Conservation (phyloP, 169 alveolate genomes). For the Cryptosporidium ryanae region DNA sequence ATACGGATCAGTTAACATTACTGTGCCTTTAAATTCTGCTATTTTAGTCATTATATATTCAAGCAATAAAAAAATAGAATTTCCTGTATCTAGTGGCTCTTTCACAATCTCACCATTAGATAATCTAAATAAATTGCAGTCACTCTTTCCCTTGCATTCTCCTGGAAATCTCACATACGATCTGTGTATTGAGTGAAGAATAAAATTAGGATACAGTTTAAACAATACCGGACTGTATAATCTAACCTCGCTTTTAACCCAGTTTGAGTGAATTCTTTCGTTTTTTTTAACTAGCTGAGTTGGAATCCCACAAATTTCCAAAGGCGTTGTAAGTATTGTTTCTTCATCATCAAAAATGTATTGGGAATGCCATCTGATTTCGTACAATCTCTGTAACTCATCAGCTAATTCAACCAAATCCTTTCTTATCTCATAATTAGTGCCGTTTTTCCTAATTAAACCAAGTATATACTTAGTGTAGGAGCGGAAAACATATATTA, state of each 20-base stretch:
- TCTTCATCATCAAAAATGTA: constrained; percentile 17
- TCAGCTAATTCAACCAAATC: constrained; percentile 26
- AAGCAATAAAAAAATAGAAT: constrained; percentile 8
- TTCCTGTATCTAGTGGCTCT: constrained; percentile 24
- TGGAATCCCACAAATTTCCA: constrained; percentile 59
- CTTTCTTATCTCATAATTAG: constrained; percentile 6
- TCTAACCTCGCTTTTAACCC: constrained; percentile 51
- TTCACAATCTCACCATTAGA: not conserved
- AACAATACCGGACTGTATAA: constrained; percentile 6
- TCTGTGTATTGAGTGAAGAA: constrained; percentile 50
- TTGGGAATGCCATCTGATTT: constrained; percentile 31
- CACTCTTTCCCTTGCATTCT: not conserved
- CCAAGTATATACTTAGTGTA: constrained; percentile 13
- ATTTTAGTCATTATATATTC: constrained; percentile 29
- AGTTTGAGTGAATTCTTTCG: not conserved
- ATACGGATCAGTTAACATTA: constrained; percentile 56
- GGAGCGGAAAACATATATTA: constrained; percentile 33
- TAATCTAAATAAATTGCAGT: constrained; percentile 1
- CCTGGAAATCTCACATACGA: constrained; percentile 18
- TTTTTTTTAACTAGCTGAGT: constrained; percentile 10
- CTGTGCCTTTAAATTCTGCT: constrained; percentile 14
- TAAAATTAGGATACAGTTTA: constrained; percentile 32
- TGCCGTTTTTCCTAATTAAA: not conserved
- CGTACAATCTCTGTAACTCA: constrained; percentile 45
- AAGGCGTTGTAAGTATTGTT: constrained; percentile 33